These are phyloP conservation scores for Musa beccarii DNA, from an alignment of 176 grass and related monocot species.

Conservation along the genomic window DNA sequence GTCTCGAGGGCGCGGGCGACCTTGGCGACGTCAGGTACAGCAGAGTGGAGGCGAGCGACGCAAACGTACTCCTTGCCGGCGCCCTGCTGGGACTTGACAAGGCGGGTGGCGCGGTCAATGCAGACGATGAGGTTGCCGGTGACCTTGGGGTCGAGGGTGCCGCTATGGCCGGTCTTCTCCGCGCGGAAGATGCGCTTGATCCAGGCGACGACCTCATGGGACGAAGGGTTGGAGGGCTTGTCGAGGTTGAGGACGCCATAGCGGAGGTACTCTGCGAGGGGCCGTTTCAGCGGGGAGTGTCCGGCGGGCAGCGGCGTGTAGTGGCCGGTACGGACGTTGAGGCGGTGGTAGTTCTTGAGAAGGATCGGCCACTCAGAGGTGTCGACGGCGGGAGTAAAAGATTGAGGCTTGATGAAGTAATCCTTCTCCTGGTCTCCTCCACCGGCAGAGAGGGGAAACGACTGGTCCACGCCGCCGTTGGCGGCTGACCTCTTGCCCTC, in stretches of 20 bases:
- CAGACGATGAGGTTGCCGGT: constrained; percentile 96
- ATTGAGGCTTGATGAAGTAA: constrained; percentile 61
- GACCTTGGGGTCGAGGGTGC: constrained; percentile 94
- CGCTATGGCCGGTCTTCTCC: constrained; percentile 77
- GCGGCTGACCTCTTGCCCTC: constrained; percentile 14
- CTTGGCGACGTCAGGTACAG: constrained; percentile 38
- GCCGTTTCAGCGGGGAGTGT: constrained; percentile 76
- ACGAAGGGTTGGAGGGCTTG: constrained; percentile 92
- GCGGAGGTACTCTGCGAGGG: constrained; percentile 58
- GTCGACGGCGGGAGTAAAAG: constrained; percentile 34
- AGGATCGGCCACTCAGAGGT: constrained; percentile 60
- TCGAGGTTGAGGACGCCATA: constrained; percentile 86
- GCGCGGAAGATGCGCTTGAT: constrained; percentile 73
- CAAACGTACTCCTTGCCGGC: constrained; percentile 88
- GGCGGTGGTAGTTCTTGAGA: constrained; percentile 73
- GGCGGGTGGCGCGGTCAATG: constrained; percentile 82
- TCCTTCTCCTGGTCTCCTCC: constrained; percentile 26
- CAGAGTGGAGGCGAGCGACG: constrained; percentile 66
- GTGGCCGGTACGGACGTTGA: constrained; percentile 73
- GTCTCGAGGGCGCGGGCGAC: constrained; percentile 60
- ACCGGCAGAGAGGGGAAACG: constrained; percentile 12
- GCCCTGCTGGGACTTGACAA: constrained; percentile 93
- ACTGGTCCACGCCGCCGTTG: not conserved
- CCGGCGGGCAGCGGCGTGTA: constrained; percentile 60
- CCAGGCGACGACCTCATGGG: constrained; percentile 92